Base-by-base conservation (phyloP, 148 eudicot genomes). In the Heliamphora exappendiculata region DNA sequence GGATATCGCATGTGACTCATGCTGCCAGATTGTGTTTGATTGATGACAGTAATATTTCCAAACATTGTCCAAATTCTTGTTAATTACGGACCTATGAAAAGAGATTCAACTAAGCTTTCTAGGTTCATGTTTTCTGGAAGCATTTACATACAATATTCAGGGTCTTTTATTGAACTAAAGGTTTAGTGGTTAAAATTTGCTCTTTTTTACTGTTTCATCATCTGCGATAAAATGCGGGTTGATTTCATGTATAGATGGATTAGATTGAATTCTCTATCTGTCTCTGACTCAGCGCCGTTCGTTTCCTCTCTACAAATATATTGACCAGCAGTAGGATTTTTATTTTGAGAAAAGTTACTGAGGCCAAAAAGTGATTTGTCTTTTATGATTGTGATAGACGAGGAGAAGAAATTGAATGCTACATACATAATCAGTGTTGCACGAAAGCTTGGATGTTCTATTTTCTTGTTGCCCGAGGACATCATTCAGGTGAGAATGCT, bases 381-480 rank as follows among this genome's bases (percentile, higher is more conserved):
- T 29, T 36, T 16, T 64, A 0, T 44, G 75, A 0, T 47, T 73
- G 50, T 79, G 22, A 26, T 78, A 94, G 98, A 92, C 69, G 98
- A 94, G 24, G 92, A 92, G 87, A 94, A 91, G 86, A 92, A 93
- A 87, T 78, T 94, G 81, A 94, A 94, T 86, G 98, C 98, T 65
- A 94, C 89, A 8, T 94, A 94, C 80, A 94, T 91, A 13, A 94
- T 94, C 80, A 94, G 98, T 84, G 98, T 94, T 70, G 97, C 98
- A 36, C 81, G 98, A 78, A 94, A 94, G 82, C 93, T 94, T 70
- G 98, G 98, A 24, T 94, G 98, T 76, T 94, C 96, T 0, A 85
- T 94, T 68, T 94, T 94, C 83, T 85, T 94, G 86, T 81, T 94
- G 88, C 98, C 98, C 0, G 98, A 94, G 81, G 98, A 95, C 82